These are phyloP conservation scores for Scedosporium apiospermum DNA, from an alignment of 2,329 filamentous ascomycete genomes.

Conservation along the genomic window DNA sequence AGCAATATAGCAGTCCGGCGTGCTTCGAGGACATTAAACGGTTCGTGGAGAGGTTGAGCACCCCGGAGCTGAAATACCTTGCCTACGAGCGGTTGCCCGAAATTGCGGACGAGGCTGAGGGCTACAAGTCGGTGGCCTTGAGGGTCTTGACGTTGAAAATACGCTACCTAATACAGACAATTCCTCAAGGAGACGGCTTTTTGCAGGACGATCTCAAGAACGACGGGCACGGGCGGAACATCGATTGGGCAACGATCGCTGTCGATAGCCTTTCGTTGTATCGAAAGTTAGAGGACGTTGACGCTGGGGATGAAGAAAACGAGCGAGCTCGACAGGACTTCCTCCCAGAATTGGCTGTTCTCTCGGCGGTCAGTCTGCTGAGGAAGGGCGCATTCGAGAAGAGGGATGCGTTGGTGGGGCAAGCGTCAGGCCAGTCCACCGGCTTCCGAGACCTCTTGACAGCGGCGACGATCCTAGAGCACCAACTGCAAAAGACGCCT, in stretches of 20 bases:
- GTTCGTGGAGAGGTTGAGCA: conserved; percentile 31
- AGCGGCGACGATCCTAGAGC: conserved; percentile 39
- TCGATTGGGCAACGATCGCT: neutral
- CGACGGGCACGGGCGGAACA: neutral
- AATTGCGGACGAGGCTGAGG: conserved; percentile 18
- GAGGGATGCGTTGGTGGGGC: neutral
- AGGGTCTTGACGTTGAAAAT: neutral
- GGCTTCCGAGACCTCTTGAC: conserved; percentile 29
- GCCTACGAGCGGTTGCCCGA: conserved; percentile 24
- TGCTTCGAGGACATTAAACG: conserved; percentile 38
- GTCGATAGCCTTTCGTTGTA: neutral
- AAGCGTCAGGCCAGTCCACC: conserved; percentile 6
- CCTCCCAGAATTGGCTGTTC: conserved; percentile 9
- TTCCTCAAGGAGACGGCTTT: neutral
- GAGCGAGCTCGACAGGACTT: conserved; percentile 7
- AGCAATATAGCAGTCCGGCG: conserved; percentile 24
- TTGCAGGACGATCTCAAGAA: neutral
- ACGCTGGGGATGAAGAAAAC: neutral
- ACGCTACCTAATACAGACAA: conserved; percentile 3
- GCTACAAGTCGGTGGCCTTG: conserved; percentile 8
- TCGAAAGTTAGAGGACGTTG: neutral
- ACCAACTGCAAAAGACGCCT: conserved; percentile 33
- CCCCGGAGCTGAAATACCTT: conserved; percentile 29
- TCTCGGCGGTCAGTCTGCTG: conserved; percentile 8
- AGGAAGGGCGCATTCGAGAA: conserved; percentile 1